Evolutionary conservation across 768 basidiomycete species (phyloP), one percentile per base, ranked within the genome.

Genomic region (Suillus tomentosus): DNA sequence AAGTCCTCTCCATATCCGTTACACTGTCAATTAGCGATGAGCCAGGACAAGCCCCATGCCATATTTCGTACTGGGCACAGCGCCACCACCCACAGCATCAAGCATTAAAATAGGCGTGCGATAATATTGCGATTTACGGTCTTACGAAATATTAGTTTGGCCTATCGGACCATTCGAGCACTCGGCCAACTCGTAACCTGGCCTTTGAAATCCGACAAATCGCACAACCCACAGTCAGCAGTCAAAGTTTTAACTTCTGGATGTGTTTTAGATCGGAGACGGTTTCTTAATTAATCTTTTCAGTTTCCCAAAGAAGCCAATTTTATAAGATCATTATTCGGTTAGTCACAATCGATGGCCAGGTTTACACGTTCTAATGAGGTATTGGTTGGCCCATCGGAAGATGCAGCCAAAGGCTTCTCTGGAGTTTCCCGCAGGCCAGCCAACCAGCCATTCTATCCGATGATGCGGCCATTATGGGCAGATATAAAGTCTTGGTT

Each of bases 311-410:
- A 40, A 57, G 24, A 27, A 42, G 57, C 15, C 6, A 57, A 27
- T 2, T 27, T 40, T 1, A 10, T 11, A 27, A 15, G 22, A 17
- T 17, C 27, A 37, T 42, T 27, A 58, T 27, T 27, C 6, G 10
- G 2, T n/a, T 19, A 3, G 55, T 24, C 36, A 37, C 4, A 31
- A 51, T 39, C 22, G 37, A 58, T 58, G 57, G 57, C 57, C 24
- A 58, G 15, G 57, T 27, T 40, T 27, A 19, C 57, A 58, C 57
- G 57, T 42, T 58, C 17, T 17, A 27, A 34, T 54, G 10, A 27
- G 57, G 10, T 11, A 17, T 57, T 57, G 56, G 57, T 27, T 57
- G 57, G 55, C 11, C n/a, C 22, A 17, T 42, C 24, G 57, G 39
- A 11, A 57, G 24, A 42, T 11, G 24, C 6, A 13, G 40, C 57